These are phyloP conservation scores for Quillaja saponaria DNA, from an alignment of 306 rosid species.

Conservation along the genomic window DNA sequence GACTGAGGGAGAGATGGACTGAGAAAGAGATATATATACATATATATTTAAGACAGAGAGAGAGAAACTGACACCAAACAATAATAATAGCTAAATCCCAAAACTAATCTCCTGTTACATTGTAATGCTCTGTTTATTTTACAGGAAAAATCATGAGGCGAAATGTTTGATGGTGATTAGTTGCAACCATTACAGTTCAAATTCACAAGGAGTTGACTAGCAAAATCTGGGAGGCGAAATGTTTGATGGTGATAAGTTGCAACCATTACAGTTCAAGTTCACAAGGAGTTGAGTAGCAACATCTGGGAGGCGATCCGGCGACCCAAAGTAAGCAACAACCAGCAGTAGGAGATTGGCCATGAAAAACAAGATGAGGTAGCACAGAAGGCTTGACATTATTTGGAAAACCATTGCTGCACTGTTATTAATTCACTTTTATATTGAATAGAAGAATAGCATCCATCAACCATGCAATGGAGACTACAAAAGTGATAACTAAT, in stretches of 20 bases:
- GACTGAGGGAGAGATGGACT: no score
- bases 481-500: no score
- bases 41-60: neutral
- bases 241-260: neutral
- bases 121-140: conserved; percentile 10
- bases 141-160: neutral
- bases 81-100: neutral
- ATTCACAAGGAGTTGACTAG: conserved; percentile 1
- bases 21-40: neutral
- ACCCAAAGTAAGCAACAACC: neutral
- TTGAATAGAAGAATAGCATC: conserved; percentile 11
- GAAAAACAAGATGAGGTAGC: neutral
- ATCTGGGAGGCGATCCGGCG: neutral
- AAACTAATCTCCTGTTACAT: neutral
- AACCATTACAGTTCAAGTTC: neutral
- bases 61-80: neutral
- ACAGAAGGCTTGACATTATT: neutral
- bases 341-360: neutral
- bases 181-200: neutral
- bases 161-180: neutral
- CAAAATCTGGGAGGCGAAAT: neutral
- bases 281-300: neutral
- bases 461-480: no score
- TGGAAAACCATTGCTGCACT: no score
- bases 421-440: no score